phyloP scores from a whole-genome alignment of 176 grass and related monocot genomes.

The Oryza coarctata region DNA sequence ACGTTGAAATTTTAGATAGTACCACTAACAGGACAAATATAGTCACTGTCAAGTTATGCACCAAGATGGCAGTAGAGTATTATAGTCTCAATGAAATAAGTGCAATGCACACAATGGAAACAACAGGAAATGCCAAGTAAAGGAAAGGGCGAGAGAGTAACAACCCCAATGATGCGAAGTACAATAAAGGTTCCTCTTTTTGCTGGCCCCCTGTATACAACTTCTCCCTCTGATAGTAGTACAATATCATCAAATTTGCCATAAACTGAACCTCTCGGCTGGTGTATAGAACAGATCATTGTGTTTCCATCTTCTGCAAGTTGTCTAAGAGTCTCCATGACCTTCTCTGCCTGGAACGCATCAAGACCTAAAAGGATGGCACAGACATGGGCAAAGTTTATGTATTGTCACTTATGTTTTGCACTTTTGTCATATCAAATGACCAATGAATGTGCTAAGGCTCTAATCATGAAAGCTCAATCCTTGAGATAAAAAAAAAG shows the following conservation, averaged over 20 bases:
- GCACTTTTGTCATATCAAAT: background rate
- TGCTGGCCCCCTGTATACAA: constrained; percentile 84
- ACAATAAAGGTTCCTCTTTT: constrained; percentile 80
- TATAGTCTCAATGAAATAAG: constrained; percentile 7
- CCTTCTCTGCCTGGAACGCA: constrained; percentile 98
- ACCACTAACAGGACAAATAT: background rate
- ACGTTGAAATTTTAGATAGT: background rate
- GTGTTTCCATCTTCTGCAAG: constrained; percentile 93
- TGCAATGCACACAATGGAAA: constrained; percentile 2
- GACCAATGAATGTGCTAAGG: background rate
- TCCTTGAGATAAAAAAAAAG: background rate
- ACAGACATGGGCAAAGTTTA: background rate
- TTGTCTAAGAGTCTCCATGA: constrained; percentile 94
- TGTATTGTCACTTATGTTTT: constrained; percentile 4
- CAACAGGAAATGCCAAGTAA: background rate
- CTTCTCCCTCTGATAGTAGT: constrained; percentile 75
- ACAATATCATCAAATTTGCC: constrained; percentile 97
- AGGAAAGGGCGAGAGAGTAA: constrained; percentile 32
- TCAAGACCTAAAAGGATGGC: constrained; percentile 65
- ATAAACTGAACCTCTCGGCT: constrained; percentile 92
- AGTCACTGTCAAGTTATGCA: background rate
- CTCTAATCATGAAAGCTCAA: background rate
- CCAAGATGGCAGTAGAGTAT: background rate
- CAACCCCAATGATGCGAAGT: constrained; percentile 80
- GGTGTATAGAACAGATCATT: constrained; percentile 96